phyloP scores from a whole-genome alignment of 2,329 filamentous ascomycete species.

The Hypomyces perniciosus region DNA sequence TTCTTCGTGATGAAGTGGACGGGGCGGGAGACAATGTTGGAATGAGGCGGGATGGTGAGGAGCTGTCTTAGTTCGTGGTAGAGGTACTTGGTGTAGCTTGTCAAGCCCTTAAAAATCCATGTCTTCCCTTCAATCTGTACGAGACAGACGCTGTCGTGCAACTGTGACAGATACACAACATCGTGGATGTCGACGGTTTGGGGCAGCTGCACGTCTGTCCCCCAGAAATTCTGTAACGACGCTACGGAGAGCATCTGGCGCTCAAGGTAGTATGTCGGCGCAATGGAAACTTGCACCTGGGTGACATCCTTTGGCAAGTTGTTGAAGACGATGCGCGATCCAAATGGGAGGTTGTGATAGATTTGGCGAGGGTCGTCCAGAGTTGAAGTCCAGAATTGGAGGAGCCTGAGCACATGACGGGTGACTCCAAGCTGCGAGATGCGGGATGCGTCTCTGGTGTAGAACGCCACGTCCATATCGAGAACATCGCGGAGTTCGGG shows the following conservation, averaged over 20 bases:
- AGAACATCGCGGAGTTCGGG: constrained; percentile 39
- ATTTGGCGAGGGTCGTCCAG: constrained; percentile 24
- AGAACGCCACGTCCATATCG: constrained; percentile 45
- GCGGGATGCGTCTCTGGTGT: constrained; percentile 45
- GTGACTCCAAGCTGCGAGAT: constrained; percentile 46
- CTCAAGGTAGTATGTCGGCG: constrained; percentile 48
- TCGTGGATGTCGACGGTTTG: constrained; percentile 42
- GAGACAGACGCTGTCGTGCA: constrained; percentile 55
- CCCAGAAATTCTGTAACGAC: constrained; percentile 40
- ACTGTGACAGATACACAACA: constrained; percentile 45
- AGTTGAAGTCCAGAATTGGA: constrained; percentile 44
- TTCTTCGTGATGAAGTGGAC: constrained; percentile 50
- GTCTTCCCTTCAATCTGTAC: constrained; percentile 37
- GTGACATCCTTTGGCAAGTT: constrained; percentile 42
- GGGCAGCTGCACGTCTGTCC: constrained; percentile 35
- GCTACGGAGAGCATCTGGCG: constrained; percentile 41
- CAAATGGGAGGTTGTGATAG: constrained; percentile 48
- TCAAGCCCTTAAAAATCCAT: constrained; percentile 54
- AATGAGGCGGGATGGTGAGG: constrained; percentile 45
- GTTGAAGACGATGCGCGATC: constrained; percentile 50
- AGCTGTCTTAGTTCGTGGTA: constrained; percentile 56
- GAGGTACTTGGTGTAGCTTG: constrained; percentile 52
- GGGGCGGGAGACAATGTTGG: constrained; percentile 47
- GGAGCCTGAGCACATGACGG: constrained; percentile 46
- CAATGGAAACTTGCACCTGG: constrained; percentile 41